Evolutionary conservation across 139 green algal species (phyloP).

Genomic region (Pycnococcus provasolii): DNA sequence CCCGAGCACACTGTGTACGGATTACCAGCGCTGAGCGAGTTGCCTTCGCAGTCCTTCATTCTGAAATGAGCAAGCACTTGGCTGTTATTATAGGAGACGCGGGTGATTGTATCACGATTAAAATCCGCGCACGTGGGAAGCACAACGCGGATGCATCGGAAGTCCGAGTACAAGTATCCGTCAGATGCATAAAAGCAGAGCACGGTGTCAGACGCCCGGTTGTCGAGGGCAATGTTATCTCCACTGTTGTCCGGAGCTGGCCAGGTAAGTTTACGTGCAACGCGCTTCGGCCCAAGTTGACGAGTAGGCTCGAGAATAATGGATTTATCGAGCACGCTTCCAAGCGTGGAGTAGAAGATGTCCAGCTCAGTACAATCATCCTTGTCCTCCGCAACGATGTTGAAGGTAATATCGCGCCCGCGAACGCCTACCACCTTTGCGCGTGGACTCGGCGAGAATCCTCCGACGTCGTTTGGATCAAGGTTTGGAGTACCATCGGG

Average conservation of each 20-base stretch:
- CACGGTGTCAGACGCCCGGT: conserved; percentile 1
- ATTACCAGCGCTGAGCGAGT: too few species aligned
- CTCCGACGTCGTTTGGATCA: too few species aligned
- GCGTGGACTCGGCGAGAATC: too few species aligned
- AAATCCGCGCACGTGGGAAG: not conserved
- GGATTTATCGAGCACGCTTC: not conserved
- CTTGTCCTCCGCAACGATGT: conserved; percentile 6
- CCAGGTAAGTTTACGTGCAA: not conserved
- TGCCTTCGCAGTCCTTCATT: too few species aligned
- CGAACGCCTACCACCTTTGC: too few species aligned
- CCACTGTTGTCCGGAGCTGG: conserved; percentile 8
- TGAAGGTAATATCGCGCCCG: conserved; percentile 12
- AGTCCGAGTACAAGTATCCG: conserved; percentile 18
- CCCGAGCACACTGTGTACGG: too few species aligned
- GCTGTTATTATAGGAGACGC: too few species aligned
- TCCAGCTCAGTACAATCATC: conserved; percentile 24
- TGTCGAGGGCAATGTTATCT: not conserved
- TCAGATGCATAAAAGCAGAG: conserved; percentile 26
- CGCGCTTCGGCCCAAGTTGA: not conserved
- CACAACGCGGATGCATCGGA: conserved; percentile 21
- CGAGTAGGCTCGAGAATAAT: not conserved
- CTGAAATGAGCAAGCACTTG: too few species aligned
- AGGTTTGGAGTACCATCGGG: too few species aligned
- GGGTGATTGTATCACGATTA: too few species aligned
- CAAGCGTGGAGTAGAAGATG: not conserved